Base-by-base conservation (phyloP, 352 stramenopile genomes). In the Plasmopara viticola region DNA sequence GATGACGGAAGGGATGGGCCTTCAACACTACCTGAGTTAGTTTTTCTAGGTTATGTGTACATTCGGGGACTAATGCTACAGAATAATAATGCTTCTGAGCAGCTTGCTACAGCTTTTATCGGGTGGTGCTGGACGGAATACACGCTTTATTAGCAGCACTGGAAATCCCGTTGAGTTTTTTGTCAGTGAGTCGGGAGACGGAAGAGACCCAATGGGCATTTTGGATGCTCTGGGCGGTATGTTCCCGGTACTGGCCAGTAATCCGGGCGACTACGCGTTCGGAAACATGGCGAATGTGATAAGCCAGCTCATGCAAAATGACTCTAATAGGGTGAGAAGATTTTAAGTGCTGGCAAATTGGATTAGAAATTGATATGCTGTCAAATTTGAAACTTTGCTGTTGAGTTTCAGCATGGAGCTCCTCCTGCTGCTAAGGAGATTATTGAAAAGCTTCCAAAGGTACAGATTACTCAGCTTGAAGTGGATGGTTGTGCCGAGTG, bases 221-320 rank as follows among this genome's bases (percentile, higher is more conserved):
- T 72, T 85, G 54, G 68, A 71, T 18, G 74, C 78, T n/a, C 47
- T 90, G 2, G 68, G 76, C 38, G 78, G 77, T 40, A 72, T 87
- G 58, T 68, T 90, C 20, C 64, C 70, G 28, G 72, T 77, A 34
- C 42, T 88, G 25, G 65, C 72, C 13, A 71, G 77, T 39, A 87
- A 89, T 38, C 59, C 78, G 8, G 81, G 84, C 1, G 84, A 94
- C 62, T 94, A 94, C 42, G 84, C 81, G 4, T 87, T 94, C 53
- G 84, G 84, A 29, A 91, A 86, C 44, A 80, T 92, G 56, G 74
- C 82, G 13, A 90, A 67, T 42, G 68, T 94, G 20, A 92, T 94
- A 48, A 92, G 92, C 55, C 84, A 94, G 52, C 73, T 94, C 15
- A 94, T 94, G 84, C 81, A 91, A 48, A 91, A 92, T 60, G 84